Conservation (phyloP, 768 basidiomycete genomes). For the Amanita molliuscula region DNA sequence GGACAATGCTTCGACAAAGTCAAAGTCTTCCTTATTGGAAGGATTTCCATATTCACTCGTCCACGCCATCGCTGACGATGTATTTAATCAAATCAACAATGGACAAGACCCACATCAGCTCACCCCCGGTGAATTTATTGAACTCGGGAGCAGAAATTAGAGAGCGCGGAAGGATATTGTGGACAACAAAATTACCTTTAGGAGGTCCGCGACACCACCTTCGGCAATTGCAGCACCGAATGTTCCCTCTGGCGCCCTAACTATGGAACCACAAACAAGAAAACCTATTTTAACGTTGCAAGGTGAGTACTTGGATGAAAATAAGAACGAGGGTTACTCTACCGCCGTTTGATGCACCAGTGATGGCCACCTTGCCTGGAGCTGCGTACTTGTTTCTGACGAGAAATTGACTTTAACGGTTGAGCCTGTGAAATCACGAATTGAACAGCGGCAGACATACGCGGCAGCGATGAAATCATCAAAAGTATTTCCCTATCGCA, state of each 20-base stretch:
- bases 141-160: slow-evolving; percentile 31
- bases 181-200: slow-evolving; percentile 49
- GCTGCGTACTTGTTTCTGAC: slow-evolving; percentile 61
- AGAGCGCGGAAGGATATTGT: not conserved
- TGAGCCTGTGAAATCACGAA: not conserved
- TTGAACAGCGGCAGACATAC: too few species aligned
- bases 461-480: too few species aligned
- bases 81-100: not conserved
- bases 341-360: slow-evolving; percentile 78
- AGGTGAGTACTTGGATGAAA: not conserved
- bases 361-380: slow-evolving; percentile 61
- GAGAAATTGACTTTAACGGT: slow-evolving; percentile 45
- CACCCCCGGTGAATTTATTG: slow-evolving; percentile 66
- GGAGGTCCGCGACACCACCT: slow-evolving; percentile 71
- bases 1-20: slow-evolving; percentile 73
- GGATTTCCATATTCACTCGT: slow-evolving; percentile 71
- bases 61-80: slow-evolving; percentile 56
- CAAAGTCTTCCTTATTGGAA: slow-evolving; percentile 65
- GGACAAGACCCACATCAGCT: slow-evolving; percentile 8
- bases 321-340: slow-evolving; percentile 10
- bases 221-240: slow-evolving; percentile 71
- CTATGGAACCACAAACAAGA: too few species aligned
- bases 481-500: slow-evolving; percentile 47
- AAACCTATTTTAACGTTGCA: slow-evolving; percentile 31
- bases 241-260: slow-evolving; percentile 62